A percentile compares a stretch with the other conserved stretches of the same genome.
These are phyloP conservation scores for Pyrenula massariospora DNA, from an alignment of 495 filamentous ascomycete species.

Conservation along the genomic window DNA sequence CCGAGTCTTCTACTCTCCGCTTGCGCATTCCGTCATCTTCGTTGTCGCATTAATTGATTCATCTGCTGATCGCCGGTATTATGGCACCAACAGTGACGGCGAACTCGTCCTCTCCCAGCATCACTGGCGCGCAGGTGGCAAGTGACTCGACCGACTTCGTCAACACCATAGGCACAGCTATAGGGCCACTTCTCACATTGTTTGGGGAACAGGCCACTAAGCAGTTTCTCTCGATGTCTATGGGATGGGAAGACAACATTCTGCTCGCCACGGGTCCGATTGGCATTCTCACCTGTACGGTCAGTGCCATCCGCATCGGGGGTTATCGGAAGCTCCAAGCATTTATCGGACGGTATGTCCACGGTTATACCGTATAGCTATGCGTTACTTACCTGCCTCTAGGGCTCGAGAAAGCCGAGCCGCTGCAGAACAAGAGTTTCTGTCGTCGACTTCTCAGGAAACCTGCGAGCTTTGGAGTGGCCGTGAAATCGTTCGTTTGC, in stretches of 20 bases:
- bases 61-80: neutral
- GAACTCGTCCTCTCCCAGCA: neutral
- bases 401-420: conserved; percentile 20
- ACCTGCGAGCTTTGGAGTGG: conserved; percentile 26
- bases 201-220: conserved; percentile 46
- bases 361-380: neutral
- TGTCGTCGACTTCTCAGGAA: conserved; percentile 19
- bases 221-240: conserved; percentile 45
- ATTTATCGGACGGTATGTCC: conserved; percentile 29
- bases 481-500: conserved; percentile 14
- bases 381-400: neutral
- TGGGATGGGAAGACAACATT: conserved; percentile 34
- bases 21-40: no score
- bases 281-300: conserved; percentile 41
- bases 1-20: no score
- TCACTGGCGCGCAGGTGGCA: neutral
- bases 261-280: conserved; percentile 43
- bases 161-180: neutral
- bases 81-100: neutral
- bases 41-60: no score
- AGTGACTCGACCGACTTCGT: neutral
- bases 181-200: conserved; percentile 31
- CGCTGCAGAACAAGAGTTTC: conserved; percentile 17
- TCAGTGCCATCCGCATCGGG: conserved; percentile 39
- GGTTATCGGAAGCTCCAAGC: conserved; percentile 37